phyloP scores from a whole-genome alignment of 306 rosid species.

The Cucurbita ficifolia region DNA sequence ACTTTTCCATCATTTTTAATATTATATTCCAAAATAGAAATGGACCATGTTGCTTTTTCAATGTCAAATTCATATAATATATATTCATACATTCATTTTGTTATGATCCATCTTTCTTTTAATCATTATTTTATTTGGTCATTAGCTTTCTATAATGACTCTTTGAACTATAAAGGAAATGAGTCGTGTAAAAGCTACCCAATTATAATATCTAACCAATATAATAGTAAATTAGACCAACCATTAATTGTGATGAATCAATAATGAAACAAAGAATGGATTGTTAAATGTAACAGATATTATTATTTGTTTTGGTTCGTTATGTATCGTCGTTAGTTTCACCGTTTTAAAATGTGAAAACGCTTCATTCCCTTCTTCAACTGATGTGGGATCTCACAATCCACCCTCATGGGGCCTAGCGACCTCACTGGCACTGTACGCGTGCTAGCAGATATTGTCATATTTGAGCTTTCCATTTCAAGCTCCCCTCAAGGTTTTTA shows the following conservation, averaged over 20 bases:
- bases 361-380: too few species aligned
- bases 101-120: not conserved
- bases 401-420: too few species aligned
- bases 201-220: not conserved
- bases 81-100: not conserved
- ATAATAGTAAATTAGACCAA: not conserved
- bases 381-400: too few species aligned
- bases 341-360: too few species aligned
- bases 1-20: not conserved
- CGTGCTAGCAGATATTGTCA: too few species aligned
- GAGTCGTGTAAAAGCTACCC: not conserved
- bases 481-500: too few species aligned
- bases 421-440: too few species aligned
- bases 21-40: not conserved
- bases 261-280: not conserved
- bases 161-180: not conserved
- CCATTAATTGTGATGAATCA: not conserved
- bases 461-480: too few species aligned
- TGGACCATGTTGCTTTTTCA: not conserved
- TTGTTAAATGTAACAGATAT: too few species aligned
- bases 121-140: not conserved
- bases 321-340: too few species aligned
- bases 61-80: not conserved
- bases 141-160: not conserved
- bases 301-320: too few species aligned